Percentiles rank a stretch among this genome's conserved stretches.
phyloP scores from a whole-genome alignment of 345 rosid genomes.

The Populus deltoides region DNA sequence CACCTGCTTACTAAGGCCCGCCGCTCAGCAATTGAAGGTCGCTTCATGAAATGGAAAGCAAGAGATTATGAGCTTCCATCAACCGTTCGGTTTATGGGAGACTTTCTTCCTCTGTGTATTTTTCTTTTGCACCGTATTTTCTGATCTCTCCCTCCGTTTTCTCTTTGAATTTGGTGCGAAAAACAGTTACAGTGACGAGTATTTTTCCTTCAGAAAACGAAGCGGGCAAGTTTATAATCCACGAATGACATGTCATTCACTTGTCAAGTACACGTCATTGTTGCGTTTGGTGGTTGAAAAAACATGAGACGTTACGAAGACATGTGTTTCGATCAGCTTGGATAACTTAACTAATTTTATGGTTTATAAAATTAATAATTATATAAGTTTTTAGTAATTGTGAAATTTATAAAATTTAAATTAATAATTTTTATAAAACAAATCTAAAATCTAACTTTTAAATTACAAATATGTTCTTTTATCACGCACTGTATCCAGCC shows the following conservation, averaged over 20 bases:
- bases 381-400: too few relatives aligned
- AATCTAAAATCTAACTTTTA: too few relatives aligned
- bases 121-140: background rate
- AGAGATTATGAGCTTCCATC: background rate
- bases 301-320: too few relatives aligned
- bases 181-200: background rate
- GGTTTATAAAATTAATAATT: too few relatives aligned
- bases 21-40: background rate
- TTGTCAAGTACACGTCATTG: too few relatives aligned
- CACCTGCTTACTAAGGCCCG: background rate
- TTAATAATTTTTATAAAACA: too few relatives aligned
- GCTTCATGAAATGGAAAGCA: background rate
- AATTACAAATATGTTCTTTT: too few relatives aligned
- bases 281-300: too few relatives aligned
- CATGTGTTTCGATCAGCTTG: too few relatives aligned
- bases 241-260: background rate
- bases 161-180: background rate
- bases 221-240: background rate
- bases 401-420: too few relatives aligned
- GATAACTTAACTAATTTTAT: too few relatives aligned
- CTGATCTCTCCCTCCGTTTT: background rate
- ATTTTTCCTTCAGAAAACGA: background rate
- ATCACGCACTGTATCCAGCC: too few relatives aligned
- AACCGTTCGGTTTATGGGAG: background rate
- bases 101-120: background rate